Base-by-base conservation (phyloP, 805 yeast species). In the Candida berthetii region DNA sequence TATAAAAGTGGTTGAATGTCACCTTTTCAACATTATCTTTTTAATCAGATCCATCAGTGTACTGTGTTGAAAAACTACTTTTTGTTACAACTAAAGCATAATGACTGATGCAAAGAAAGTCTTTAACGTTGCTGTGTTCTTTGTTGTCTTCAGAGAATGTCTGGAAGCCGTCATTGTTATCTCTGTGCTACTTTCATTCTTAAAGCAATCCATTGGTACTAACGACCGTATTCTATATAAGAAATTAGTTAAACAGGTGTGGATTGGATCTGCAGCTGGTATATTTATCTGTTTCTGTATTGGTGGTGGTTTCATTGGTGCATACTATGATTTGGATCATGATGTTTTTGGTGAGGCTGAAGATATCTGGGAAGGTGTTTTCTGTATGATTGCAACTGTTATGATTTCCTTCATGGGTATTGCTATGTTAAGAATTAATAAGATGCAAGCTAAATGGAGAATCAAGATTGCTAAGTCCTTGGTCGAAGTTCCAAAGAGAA, bases 401-500 rank as follows among this genome's bases (percentile, higher is more conserved):
- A 78, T 91, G 78, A 91, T 91, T 58, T 77, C 96, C 11, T 54
- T 84, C 54, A 90, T 91, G 97, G 98, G 99, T 62, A 75, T 91
- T 57, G 96, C 97, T 43, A 86, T 91, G 96, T 76, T 91, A 58
- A 80, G 98, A 66, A 74, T 91, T 64, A 90, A 90, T 72, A 89
- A 90, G 72, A 87, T 90, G 96, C 89, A 88, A 68, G 91, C 80
- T 53, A 91, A 91, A 69, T 91, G 99, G 99, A 80, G 96, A 71
- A 73, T 89, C 50, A 91, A 91, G 69, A 85, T 91, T 60, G 96
- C 97, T 24, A 75, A 68, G 57, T 91, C 96, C 9, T 68, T 90
- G 46, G 66, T 88, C 40, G 81, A 79, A 49, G 56, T 66, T 19
- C 86, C 85, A 41, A 58, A 64, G 37, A 61, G 61, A 13, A 72